Conservation (phyloP, 345 rosid species). For the Arabidopsis thaliana region TAIR10.1 NC_003070.9:7312501-7313000, state of each 20-base stretch:
- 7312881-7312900: no score
- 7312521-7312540: neutral
- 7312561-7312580: neutral
- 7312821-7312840: neutral
- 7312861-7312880: neutral
- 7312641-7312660: constrained; percentile 7
- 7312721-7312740: constrained; percentile 11
- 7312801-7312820: neutral
- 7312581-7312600: neutral
- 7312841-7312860: neutral
- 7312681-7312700: constrained; percentile 3
- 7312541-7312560: neutral
- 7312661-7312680: neutral
- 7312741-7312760: neutral
- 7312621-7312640: neutral
- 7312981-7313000: no score
- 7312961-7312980: no score
- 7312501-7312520: neutral
- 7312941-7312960: no score
- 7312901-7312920: no score
- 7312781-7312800: neutral
- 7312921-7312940: no score
- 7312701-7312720: constrained; percentile 5
- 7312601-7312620: neutral
- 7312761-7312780: neutral